These are phyloP conservation scores for Pseudogymnoascus pannorum DNA, from an alignment of 2,329 filamentous ascomycete species.

Conservation along the genomic window DNA sequence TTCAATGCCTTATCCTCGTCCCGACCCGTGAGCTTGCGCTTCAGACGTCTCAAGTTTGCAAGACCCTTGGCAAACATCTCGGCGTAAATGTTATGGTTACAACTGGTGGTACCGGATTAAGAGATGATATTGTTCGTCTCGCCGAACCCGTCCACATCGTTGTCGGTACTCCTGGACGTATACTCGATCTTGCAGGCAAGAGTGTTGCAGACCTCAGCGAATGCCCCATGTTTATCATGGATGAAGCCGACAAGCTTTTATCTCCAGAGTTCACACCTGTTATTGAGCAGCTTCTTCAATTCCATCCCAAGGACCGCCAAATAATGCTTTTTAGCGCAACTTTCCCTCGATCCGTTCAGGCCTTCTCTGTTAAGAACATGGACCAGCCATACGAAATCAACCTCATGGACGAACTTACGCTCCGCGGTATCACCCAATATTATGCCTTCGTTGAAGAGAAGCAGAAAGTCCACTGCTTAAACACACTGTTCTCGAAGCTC, in stretches of 20 bases:
- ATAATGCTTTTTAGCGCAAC: constrained; percentile 99
- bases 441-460: constrained; percentile 99
- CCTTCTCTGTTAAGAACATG: constrained; percentile 99
- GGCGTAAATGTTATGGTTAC: constrained; percentile 99
- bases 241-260: constrained; percentile 95
- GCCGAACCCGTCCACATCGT: constrained; percentile 95
- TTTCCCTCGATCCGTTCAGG: constrained; percentile 93
- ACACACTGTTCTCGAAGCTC: constrained; percentile 96
- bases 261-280: constrained; percentile 96
- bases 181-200: constrained; percentile 92
- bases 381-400: constrained; percentile 95
- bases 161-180: constrained; percentile 92
- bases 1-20: constrained; percentile 91
- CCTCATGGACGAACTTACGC: constrained; percentile 96
- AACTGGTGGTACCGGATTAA: constrained; percentile 87
- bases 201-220: constrained; percentile 92
- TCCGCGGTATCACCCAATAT: constrained; percentile 97
- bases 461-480: constrained; percentile 97
- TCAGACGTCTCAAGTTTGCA: constrained; percentile 98
- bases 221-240: constrained; percentile 98
- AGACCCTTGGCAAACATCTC: constrained; percentile 93
- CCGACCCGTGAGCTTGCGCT: constrained; percentile 94
- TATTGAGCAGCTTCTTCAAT: constrained; percentile 90
- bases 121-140: constrained; percentile 93
- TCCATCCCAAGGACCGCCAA: constrained; percentile 94